Evolutionary conservation across 108 stramenopile species (phyloP), one percentile per base, ranked within the genome.

Genomic region (Cyclotella atomus): DNA sequence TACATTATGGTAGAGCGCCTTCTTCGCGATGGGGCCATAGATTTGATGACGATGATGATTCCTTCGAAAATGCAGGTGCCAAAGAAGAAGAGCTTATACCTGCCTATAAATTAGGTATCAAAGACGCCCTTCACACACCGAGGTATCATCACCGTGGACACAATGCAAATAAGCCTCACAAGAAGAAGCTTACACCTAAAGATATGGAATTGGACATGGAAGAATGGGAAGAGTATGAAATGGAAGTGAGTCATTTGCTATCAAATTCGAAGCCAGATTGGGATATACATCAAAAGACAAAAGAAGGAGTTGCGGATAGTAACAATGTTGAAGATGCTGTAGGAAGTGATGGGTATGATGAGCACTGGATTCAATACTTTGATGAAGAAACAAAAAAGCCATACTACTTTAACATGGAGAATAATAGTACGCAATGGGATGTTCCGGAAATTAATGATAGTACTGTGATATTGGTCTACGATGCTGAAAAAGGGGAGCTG

Each of bases 141-240:
- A 67, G 53, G 21, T 67, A 67, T 34, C 66, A 53, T 16, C 32
- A 20, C 53, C 66, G 53, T 24, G 45, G 45, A 53, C 27, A 53
- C 52, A 34, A 54, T 12, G 9, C 38, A 41, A 41, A 41, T 12
- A 41, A 41, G 12, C 38, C 38, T 41, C n/a, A 14, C 17, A 30
- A 36, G 30, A 57, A 30, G 14, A 30, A 57, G 32, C 56, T 57
- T 15, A 57, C 56, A 57, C 61, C 61, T 41, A 2, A 41, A 41
- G 61, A 62, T 25, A 65, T 46, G 45, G 45, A 46, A 32, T 8
- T 72, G 21, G 61, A 63, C 9, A 19, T 52, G 4, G 61, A 50
- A 25, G 44, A 66, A 44, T 66, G 73, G 65, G 73, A 74, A 46
- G 64, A 74, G n/a, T 65, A 75, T 46, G 74, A 67, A 27, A 67